These are phyloP conservation scores for Lavandula angustifolia DNA, from an alignment of 257 asterid species.

Conservation along the genomic window DNA sequence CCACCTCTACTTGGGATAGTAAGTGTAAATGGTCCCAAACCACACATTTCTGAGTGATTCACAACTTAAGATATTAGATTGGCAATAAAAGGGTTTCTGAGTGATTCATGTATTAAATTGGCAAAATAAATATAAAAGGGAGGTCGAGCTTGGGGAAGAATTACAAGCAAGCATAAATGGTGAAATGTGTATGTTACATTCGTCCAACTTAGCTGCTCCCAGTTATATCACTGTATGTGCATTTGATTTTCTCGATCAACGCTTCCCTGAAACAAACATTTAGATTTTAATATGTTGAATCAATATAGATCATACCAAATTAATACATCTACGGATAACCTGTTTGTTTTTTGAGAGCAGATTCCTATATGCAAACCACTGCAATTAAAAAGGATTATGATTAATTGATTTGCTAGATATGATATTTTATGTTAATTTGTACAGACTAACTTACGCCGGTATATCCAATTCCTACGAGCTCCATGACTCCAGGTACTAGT, in stretches of 20 bases:
- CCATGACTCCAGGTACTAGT: conserved; percentile 78
- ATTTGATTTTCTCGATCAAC: conserved; percentile 60
- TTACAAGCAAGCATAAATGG: conserved; percentile 13
- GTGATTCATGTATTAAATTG: background rate
- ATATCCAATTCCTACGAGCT: conserved; percentile 87
- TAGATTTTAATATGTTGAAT: no score
- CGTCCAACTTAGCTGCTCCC: conserved; percentile 52
- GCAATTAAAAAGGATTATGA: conserved; percentile 25
- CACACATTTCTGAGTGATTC: no score
- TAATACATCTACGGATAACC: conserved; percentile 37
- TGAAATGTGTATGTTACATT: conserved; percentile 14
- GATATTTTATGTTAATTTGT: no score
- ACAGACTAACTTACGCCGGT: conserved; percentile 57
- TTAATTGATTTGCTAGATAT: conserved; percentile 9
- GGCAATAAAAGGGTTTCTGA: no score
- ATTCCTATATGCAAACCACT: conserved; percentile 88
- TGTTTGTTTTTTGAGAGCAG: conserved; percentile 60
- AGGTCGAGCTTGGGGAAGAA: no score
- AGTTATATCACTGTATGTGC: conserved; percentile 54
- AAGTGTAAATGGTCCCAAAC: no score
- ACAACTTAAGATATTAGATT: no score
- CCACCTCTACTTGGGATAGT: no score
- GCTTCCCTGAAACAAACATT: conserved; percentile 58
- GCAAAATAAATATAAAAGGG: conserved; percentile 4
- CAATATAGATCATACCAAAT: no score